phyloP scores from a whole-genome alignment of 1,139 yeast genomes.

The Eremothecium coryli region DNA sequence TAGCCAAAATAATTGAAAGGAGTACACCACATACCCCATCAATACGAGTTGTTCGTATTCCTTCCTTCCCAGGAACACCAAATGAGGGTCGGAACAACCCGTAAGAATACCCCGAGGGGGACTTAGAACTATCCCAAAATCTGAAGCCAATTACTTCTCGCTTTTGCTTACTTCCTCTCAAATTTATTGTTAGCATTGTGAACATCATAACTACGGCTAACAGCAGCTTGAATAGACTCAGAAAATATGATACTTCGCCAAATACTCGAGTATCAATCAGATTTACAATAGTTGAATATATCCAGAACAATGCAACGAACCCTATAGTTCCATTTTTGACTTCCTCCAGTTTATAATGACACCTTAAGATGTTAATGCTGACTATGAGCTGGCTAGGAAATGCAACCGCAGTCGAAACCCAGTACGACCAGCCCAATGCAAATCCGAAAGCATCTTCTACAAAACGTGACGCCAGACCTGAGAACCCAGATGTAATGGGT shows the following conservation, averaged over 20 bases:
- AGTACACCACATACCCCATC: conserved; percentile 58
- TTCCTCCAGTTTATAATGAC: conserved; percentile 41
- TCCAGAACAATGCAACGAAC: conserved; percentile 49
- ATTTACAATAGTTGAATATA: conserved; percentile 41
- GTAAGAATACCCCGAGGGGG: conserved; percentile 44
- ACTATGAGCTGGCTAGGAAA: conserved; percentile 73
- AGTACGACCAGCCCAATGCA: conserved; percentile 69
- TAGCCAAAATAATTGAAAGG: conserved; percentile 52
- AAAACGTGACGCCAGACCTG: conserved; percentile 66
- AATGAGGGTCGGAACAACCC: conserved; percentile 68
- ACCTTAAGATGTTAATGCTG: conserved; percentile 55
- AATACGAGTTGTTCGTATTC: conserved; percentile 36
- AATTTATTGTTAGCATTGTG: conserved; percentile 53
- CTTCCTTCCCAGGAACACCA: conserved; percentile 48
- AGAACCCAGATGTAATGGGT: conserved; percentile 73
- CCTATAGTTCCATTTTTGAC: conserved; percentile 50
- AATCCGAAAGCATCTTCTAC: conserved; percentile 83
- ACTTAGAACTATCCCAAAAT: conserved; percentile 52
- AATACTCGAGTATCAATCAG: conserved; percentile 57
- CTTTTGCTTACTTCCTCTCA: conserved; percentile 33
- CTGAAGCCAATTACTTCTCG: conserved; percentile 46
- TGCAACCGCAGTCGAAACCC: conserved; percentile 66
- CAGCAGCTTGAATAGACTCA: conserved; percentile 50
- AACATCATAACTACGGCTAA: conserved; percentile 48
- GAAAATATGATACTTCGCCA: conserved; percentile 62